A percentile compares a stretch with the other conserved stretches of the same genome.
Evolutionary conservation across 2,329 filamentous ascomycete species (phyloP).

Genomic region (Incumbomyces lentus): DNA sequence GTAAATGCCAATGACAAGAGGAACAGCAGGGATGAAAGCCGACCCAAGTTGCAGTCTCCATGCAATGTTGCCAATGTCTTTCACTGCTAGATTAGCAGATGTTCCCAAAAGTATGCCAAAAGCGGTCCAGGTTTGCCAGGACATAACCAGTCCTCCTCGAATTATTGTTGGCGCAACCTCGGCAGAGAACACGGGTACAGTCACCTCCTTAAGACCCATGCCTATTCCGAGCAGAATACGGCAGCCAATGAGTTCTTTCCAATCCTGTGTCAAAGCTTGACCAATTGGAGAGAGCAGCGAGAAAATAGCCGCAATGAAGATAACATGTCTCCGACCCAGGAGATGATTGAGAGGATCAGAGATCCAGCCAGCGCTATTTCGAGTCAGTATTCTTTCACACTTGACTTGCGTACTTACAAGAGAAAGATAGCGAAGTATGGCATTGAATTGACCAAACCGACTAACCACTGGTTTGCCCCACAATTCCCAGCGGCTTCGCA

Average conservation of each 20-base stretch:
- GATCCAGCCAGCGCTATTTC: slow-evolving; percentile 20
- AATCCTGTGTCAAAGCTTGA: slow-evolving; percentile 50
- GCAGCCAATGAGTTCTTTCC: slow-evolving; percentile 47
- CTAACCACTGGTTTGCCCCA: slow-evolving; percentile 43
- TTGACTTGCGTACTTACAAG: neutral
- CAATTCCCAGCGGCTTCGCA: slow-evolving; percentile 25
- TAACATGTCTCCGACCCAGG: slow-evolving; percentile 52
- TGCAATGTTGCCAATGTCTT: slow-evolving; percentile 27
- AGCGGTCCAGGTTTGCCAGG: slow-evolving; percentile 45
- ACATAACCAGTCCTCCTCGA: slow-evolving; percentile 45
- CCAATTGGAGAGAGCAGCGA: slow-evolving; percentile 59
- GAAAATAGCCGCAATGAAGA: slow-evolving; percentile 54
- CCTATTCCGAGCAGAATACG: slow-evolving; percentile 40
- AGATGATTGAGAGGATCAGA: slow-evolving; percentile 49
- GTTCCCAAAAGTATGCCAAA: slow-evolving; percentile 33
- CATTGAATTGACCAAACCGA: slow-evolving; percentile 56
- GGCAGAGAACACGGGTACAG: slow-evolving; percentile 45
- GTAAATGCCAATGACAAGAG: slow-evolving; percentile 36
- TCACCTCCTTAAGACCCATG: slow-evolving; percentile 31
- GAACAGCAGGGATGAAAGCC: slow-evolving; percentile 38
- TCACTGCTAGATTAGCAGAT: slow-evolving; percentile 33
- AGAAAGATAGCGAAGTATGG: slow-evolving; percentile 41
- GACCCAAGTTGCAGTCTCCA: slow-evolving; percentile 40
- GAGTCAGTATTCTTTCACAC: neutral
- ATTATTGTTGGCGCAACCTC: slow-evolving; percentile 45